Conservation (phyloP, 164 flowering plant genomes). For the Taxillus chinensis region DNA sequence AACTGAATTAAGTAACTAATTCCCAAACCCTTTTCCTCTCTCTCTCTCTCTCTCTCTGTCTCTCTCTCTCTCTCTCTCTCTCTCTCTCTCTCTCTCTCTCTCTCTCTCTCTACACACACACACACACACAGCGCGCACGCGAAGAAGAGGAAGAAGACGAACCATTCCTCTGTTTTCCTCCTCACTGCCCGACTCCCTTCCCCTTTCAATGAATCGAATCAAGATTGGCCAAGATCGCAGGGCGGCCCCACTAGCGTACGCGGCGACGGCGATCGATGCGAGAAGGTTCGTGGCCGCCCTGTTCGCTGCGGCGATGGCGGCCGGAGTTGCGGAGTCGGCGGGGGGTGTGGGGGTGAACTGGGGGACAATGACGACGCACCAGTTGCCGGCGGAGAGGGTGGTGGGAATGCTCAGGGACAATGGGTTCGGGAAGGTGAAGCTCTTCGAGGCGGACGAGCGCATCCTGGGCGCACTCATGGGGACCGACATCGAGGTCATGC, state of each 20-base stretch:
- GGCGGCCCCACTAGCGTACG: too few species aligned
- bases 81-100: neutral
- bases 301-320: too few species aligned
- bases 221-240: too few species aligned
- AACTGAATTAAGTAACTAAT: neutral
- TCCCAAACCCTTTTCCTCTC: neutral
- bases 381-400: conserved; percentile 52
- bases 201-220: too few species aligned
- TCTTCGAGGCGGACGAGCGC: conserved; percentile 66
- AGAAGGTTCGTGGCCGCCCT: too few species aligned
- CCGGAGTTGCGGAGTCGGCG: conserved; percentile 1
- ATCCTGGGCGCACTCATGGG: conserved; percentile 62
- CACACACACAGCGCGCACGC: too few species aligned
- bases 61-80: neutral
- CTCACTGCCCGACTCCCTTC: too few species aligned
- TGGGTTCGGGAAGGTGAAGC: conserved; percentile 67
- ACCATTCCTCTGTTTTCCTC: too few species aligned
- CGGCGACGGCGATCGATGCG: too few species aligned
- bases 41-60: neutral
- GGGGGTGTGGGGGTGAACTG: conserved; percentile 65
- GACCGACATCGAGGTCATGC: conserved; percentile 67
- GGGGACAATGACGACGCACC: conserved; percentile 74
- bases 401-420: conserved; percentile 64
- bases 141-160: too few species aligned
- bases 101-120: neutral